phyloP scores from a whole-genome alignment of 2,329 filamentous ascomycete genomes.

The Sclerotinia trifoliorum region DNA sequence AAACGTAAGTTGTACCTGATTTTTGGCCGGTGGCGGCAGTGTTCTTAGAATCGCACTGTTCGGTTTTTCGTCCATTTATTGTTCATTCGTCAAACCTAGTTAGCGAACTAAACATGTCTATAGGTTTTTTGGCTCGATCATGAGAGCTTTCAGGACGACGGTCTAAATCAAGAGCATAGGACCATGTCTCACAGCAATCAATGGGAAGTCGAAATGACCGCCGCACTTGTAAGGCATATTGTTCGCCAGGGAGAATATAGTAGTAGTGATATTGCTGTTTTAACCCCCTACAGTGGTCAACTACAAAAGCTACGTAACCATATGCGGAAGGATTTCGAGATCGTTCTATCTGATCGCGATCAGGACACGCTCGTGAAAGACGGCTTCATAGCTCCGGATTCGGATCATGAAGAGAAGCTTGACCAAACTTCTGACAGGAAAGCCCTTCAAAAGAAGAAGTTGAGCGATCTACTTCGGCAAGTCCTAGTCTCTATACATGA shows the following conservation, averaged over 20 bases:
- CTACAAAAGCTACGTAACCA: conserved; percentile 41
- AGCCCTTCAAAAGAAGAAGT: conserved; percentile 30
- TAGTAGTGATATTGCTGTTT: conserved; percentile 62
- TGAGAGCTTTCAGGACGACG: conserved; percentile 28
- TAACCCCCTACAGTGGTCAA: conserved; percentile 66
- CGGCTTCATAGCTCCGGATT: conserved; percentile 24
- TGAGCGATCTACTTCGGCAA: conserved; percentile 34
- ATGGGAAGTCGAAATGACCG: conserved; percentile 64
- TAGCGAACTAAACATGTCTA: too few relatives aligned
- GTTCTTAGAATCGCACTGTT: too few relatives aligned
- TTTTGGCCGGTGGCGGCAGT: too few relatives aligned
- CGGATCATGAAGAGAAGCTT: neutral
- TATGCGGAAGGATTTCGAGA: conserved; percentile 36
- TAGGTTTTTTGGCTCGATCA: conserved; percentile 36
- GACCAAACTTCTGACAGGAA: neutral
- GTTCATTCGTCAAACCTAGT: too few relatives aligned
- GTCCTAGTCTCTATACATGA: neutral
- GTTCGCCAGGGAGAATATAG: conserved; percentile 62
- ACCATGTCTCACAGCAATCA: conserved; percentile 43
- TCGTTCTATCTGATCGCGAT: conserved; percentile 39
- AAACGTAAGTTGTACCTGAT: conserved; percentile 18
- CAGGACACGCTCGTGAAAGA: conserved; percentile 33
- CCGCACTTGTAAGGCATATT: conserved; percentile 62
- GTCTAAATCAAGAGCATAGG: conserved; percentile 13
- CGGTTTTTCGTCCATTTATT: too few relatives aligned